These are phyloP conservation scores for Ceratobasidium sp. DNA, from an alignment of 1,284 basidiomycete species.

Conservation along the genomic window DNA sequence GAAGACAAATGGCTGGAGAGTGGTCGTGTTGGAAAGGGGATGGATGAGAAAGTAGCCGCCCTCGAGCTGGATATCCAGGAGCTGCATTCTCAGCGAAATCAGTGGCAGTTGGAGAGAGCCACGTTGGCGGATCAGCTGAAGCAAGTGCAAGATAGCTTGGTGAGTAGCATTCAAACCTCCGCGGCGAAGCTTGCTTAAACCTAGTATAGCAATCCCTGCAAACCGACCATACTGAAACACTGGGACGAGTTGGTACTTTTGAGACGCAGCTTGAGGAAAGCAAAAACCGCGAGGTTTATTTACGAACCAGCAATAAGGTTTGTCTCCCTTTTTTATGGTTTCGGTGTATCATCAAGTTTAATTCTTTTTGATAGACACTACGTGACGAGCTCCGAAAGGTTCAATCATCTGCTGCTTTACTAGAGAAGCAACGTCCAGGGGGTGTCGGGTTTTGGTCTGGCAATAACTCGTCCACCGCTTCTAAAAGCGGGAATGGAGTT, in stretches of 20 bases:
- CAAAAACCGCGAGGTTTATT: constrained; percentile 73
- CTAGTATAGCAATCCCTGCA: constrained; percentile 27
- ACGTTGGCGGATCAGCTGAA: constrained; percentile 55
- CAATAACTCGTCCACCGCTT: constrained; percentile 35
- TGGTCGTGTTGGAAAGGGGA: constrained; percentile 68
- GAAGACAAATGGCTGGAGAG: constrained; percentile 64
- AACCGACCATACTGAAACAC: constrained; percentile 52
- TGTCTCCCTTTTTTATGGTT: constrained; percentile 40
- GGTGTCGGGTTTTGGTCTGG: constrained; percentile 92
- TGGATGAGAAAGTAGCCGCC: constrained; percentile 68
- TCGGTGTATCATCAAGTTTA: background rate
- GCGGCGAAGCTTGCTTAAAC: constrained; percentile 10
- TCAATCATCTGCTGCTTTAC: constrained; percentile 88
- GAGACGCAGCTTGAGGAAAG: constrained; percentile 74
- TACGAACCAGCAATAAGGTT: constrained; percentile 82
- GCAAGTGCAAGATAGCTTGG: constrained; percentile 72
- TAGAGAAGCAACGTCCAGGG: constrained; percentile 90
- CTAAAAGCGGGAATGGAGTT: constrained; percentile 44
- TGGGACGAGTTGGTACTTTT: constrained; percentile 52
- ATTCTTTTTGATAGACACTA: constrained; percentile 68
- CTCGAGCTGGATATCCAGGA: constrained; percentile 70
- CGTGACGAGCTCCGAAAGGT: constrained; percentile 94
- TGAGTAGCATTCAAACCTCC: constrained; percentile 54
- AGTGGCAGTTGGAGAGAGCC: constrained; percentile 59
- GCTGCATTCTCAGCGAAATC: constrained; percentile 65